A percentile compares a stretch with the other conserved stretches of the same genome.
Conservation (phyloP, 345 rosid genomes). For the Abelmoschus esculentus region DNA sequence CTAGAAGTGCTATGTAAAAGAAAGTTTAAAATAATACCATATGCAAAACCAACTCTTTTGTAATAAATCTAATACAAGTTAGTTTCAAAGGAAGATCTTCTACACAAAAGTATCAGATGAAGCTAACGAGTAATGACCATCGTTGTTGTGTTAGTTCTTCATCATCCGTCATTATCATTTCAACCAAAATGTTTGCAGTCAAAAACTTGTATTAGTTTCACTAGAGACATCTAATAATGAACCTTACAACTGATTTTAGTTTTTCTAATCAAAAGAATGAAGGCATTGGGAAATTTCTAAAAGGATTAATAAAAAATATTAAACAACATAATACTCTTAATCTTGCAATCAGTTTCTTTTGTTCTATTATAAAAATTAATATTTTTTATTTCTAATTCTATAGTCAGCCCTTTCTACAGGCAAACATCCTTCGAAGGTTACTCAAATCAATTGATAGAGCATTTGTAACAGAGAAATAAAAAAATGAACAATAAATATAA, state of each 20-base stretch:
- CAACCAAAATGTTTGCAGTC: neutral
- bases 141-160: neutral
- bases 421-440: too few relatives aligned
- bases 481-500: neutral
- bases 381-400: neutral
- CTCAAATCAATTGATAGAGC: too few relatives aligned
- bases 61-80: neutral
- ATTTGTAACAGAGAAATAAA: too few relatives aligned
- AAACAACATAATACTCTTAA: neutral
- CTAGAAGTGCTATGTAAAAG: neutral
- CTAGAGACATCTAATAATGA: too few relatives aligned
- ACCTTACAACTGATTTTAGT: too few relatives aligned
- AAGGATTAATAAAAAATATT: neutral
- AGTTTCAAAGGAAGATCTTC: neutral
- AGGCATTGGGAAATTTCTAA: neutral
- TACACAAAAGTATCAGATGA: neutral
- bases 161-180: neutral
- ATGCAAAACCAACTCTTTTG: neutral
- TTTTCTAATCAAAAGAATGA: neutral
- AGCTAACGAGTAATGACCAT: neutral
- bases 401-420: neutral
- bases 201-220: neutral
- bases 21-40: neutral
- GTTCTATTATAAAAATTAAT: neutral
- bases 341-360: neutral